A percentile compares a stretch with the other conserved stretches of the same genome.
These are phyloP conservation scores for Penicillium sp. DNA, from an alignment of 2,329 filamentous ascomycete species.

Conservation along the genomic window DNA sequence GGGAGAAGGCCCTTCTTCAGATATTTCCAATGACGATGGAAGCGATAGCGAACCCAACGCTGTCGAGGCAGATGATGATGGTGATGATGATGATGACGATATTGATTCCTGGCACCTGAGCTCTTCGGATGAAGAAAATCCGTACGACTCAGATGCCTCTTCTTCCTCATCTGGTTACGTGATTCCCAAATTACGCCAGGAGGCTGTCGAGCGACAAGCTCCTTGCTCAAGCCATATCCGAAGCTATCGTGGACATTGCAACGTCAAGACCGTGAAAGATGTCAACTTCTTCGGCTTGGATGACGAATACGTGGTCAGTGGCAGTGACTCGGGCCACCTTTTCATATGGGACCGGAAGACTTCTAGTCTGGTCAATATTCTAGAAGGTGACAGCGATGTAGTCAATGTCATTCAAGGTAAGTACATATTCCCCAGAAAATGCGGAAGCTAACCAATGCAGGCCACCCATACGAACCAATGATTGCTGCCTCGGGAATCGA, in stretches of 20 bases:
- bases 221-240: conserved; percentile 59
- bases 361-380: conserved; percentile 61
- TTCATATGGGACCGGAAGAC: conserved; percentile 71
- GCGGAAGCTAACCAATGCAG: conserved; percentile 34
- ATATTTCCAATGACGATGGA: background rate
- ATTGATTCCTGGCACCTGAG: background rate
- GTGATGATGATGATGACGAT: conserved; percentile 13
- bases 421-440: conserved; percentile 3
- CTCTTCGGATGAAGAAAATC: conserved; percentile 20
- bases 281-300: conserved; percentile 68
- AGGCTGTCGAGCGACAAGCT: conserved; percentile 55
- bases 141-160: conserved; percentile 28
- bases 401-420: conserved; percentile 67
- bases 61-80: conserved; percentile 13
- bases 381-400: conserved; percentile 68
- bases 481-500: conserved; percentile 69
- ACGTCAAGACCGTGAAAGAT: conserved; percentile 68
- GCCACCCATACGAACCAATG: conserved; percentile 67
- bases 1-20: background rate
- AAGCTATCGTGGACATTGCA: conserved; percentile 65
- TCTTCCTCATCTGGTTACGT: conserved; percentile 53
- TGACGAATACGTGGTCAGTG: conserved; percentile 69
- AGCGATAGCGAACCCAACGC: conserved; percentile 9
- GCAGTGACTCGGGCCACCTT: conserved; percentile 65
- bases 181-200: conserved; percentile 50